phyloP scores from a whole-genome alignment of 2,329 filamentous ascomycete genomes.

The Truncatella angustata region DNA sequence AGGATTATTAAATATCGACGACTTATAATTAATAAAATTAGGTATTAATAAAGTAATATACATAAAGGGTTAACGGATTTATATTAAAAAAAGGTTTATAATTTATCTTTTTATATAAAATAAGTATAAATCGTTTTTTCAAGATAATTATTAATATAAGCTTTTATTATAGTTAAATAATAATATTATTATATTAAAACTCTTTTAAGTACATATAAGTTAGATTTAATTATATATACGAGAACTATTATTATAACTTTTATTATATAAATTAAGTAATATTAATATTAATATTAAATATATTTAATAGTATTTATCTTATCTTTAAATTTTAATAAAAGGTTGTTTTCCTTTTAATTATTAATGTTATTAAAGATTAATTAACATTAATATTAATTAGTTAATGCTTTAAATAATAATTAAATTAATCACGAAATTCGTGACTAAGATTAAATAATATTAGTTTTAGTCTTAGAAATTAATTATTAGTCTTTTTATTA shows the following conservation, averaged over 20 bases:
- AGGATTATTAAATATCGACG: not conserved
- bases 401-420: not conserved
- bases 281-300: not conserved
- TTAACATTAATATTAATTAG: not conserved
- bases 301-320: not conserved
- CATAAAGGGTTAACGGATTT: not conserved
- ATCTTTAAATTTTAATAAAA: not conserved
- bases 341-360: not conserved
- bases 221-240: not conserved
- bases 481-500: too few relatives aligned
- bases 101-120: not conserved
- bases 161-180: not conserved
- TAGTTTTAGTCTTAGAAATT: too few relatives aligned
- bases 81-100: not conserved
- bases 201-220: not conserved
- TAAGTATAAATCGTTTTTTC: not conserved
- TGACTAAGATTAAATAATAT: too few relatives aligned
- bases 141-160: not conserved
- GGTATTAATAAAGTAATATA: not conserved
- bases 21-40: not conserved
- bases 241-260: not conserved
- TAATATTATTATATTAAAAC: not conserved
- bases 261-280: not conserved
- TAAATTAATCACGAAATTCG: too few relatives aligned
- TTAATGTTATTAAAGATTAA: not conserved